Evolutionary conservation across 441 rosid genomes (phyloP).

Genomic region (Adansonia gregorii): DNA sequence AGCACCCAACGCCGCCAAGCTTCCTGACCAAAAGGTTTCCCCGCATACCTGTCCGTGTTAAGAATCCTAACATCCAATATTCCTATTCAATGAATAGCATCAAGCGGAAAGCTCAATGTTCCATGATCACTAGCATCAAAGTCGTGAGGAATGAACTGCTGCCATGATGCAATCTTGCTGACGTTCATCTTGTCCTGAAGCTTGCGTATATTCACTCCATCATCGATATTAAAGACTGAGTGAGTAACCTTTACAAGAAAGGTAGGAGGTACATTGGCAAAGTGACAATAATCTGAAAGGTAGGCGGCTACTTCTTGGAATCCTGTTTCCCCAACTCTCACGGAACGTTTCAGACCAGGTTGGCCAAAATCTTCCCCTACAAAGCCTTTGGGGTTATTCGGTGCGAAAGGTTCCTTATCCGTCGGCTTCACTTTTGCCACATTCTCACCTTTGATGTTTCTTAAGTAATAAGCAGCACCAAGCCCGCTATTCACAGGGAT

Average conservation of each 20-base stretch:
- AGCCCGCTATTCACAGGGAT: constrained; percentile 51
- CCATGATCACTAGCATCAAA: constrained; percentile 64
- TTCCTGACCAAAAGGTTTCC: constrained; percentile 65
- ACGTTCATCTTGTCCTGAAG: constrained; percentile 39
- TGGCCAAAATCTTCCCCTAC: constrained; percentile 58
- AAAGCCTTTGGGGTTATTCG: constrained; percentile 63
- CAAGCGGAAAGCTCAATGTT: constrained; percentile 59
- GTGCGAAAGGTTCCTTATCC: constrained; percentile 67
- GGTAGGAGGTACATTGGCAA: constrained; percentile 58
- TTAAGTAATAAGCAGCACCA: constrained; percentile 58
- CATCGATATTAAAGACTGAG: constrained; percentile 52
- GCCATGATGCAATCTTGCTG: constrained; percentile 62
- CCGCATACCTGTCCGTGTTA: constrained; percentile 66
- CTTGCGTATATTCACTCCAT: constrained; percentile 50
- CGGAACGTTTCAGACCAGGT: constrained; percentile 54
- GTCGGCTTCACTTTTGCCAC: constrained; percentile 58
- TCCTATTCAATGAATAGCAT: constrained; percentile 59
- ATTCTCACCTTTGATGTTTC: constrained; percentile 46
- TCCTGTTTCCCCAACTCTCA: constrained; percentile 60
- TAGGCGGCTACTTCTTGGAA: constrained; percentile 64
- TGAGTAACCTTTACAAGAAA: constrained; percentile 55
- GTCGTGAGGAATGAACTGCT: constrained; percentile 60
- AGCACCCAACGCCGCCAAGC: constrained; percentile 42
- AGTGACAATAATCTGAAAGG: constrained; percentile 50
- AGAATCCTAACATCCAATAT: constrained; percentile 58